Evolutionary conservation across 1,284 basidiomycete species (phyloP).

Genomic region (Pascua guehoae): DNA sequence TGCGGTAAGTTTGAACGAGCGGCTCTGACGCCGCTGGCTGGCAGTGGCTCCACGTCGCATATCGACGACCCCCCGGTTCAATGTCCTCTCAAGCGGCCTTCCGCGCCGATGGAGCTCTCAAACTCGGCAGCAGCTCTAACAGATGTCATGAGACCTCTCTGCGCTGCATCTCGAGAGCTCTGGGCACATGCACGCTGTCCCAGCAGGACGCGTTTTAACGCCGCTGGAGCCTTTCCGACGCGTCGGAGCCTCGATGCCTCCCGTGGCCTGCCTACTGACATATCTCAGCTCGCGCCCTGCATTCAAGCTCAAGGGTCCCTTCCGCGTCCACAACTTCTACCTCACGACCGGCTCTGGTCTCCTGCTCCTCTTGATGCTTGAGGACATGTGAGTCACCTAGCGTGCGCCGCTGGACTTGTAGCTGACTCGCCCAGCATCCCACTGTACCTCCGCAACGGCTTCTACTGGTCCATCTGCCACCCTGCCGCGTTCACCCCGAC

Average conservation of each 20-base stretch:
- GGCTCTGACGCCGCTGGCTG: background rate
- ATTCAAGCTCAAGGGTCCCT: conserved; percentile 76
- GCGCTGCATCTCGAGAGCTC: no score
- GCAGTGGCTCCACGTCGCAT: background rate
- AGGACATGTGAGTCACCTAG: conserved; percentile 64
- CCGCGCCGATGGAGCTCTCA: no score
- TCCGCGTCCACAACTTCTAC: conserved; percentile 88
- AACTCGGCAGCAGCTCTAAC: no score
- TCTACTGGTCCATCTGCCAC: conserved; percentile 76
- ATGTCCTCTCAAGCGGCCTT: no score
- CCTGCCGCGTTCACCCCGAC: conserved; percentile 79
- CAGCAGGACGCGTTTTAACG: no score
- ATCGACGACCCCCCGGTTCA: no score
- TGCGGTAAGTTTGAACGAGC: conserved; percentile 58
- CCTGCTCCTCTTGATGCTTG: conserved; percentile 79
- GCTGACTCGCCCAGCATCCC: conserved; percentile 54
- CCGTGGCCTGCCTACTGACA: background rate
- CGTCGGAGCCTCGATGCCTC: no score
- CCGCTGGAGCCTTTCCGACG: no score
- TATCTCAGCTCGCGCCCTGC: conserved; percentile 57
- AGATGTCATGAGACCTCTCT: no score
- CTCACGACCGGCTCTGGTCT: conserved; percentile 77
- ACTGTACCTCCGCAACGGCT: conserved; percentile 64
- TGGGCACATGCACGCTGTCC: no score
- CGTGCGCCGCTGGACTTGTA: background rate